phyloP scores from a whole-genome alignment of 192 early-diverging fungal species.

The Paraglomus brasilianum region DNA sequence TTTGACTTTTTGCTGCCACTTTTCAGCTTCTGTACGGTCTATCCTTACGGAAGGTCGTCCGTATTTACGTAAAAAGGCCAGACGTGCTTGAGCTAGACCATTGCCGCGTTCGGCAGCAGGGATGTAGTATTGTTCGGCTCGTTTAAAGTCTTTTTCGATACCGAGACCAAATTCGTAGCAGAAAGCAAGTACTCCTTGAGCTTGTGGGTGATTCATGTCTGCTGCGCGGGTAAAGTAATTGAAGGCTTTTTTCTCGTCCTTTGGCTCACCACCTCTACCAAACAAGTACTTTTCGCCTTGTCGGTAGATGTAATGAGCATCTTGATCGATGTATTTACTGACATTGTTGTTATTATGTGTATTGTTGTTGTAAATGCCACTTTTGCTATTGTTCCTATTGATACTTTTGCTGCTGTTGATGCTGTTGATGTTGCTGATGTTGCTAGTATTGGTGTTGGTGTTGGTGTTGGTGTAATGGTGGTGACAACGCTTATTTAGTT shows the following conservation, averaged over 20 bases:
- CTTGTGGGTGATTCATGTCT: conserved; percentile 40
- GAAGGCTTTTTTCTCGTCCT: conserved; percentile 51
- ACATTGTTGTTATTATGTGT: background rate
- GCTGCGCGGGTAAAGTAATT: conserved; percentile 53
- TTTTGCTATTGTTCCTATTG: conserved; percentile 18
- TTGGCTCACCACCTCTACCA: conserved; percentile 44
- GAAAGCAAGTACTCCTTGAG: conserved; percentile 71
- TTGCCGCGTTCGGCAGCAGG: conserved; percentile 58
- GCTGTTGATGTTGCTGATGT: conserved; percentile 31
- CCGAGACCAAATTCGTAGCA: conserved; percentile 88
- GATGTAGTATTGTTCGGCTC: conserved; percentile 67
- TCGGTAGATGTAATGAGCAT: conserved; percentile 35
- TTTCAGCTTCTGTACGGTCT: conserved; percentile 76
- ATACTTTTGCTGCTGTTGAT: conserved; percentile 20
- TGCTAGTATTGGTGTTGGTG: conserved; percentile 3
- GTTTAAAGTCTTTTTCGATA: conserved; percentile 54
- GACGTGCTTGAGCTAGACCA: conserved; percentile 65
- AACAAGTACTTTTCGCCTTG: conserved; percentile 47
- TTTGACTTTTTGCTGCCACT: conserved; percentile 65
- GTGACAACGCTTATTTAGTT: conserved; percentile 41
- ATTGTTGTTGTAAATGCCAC: background rate
- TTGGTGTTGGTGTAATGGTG: conserved; percentile 29
- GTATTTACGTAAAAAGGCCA: conserved; percentile 77
- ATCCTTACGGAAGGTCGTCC: conserved; percentile 78
- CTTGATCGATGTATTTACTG: conserved; percentile 17